phyloP scores from a whole-genome alignment of 495 filamentous ascomycete species.

The Trypethelium eluteriae region DNA sequence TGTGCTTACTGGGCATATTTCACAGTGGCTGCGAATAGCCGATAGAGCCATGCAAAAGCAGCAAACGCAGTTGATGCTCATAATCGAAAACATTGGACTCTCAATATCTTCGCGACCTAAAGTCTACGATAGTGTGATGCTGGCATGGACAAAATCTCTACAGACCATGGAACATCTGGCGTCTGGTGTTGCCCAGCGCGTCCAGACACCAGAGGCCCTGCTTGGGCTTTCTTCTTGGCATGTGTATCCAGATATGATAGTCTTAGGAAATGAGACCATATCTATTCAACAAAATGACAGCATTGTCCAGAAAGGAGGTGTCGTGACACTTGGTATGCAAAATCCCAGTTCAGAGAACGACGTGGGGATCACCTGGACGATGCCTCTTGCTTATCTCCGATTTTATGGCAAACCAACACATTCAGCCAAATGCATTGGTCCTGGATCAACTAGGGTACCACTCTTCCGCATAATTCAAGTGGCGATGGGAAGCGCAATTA shows the following conservation, averaged over 20 bases:
- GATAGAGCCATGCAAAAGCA: conserved; percentile 25
- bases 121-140: conserved; percentile 31
- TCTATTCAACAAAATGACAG: conserved; percentile 23
- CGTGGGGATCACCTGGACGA: conserved; percentile 25
- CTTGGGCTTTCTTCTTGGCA: conserved; percentile 38
- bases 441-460: background rate
- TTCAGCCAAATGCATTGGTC: background rate
- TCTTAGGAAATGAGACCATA: conserved; percentile 1
- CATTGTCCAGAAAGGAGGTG: conserved; percentile 19
- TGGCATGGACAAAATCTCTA: conserved; percentile 29
- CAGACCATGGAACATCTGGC: conserved; percentile 26
- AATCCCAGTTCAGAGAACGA: background rate
- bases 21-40: conserved; percentile 29
- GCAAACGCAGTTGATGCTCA: conserved; percentile 33
- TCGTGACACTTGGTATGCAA: conserved; percentile 24
- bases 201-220: conserved; percentile 26
- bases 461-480: background rate
- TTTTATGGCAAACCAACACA: conserved; percentile 22
- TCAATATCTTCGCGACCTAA: conserved; percentile 24
- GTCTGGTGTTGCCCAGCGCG: conserved; percentile 25
- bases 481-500: background rate
- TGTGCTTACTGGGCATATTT: background rate
- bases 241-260: conserved; percentile 35
- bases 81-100: conserved; percentile 33
- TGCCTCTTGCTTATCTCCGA: conserved; percentile 27